Evolutionary conservation across 2,329 filamentous ascomycete genomes (phyloP).

Genomic region (Talaromyces albobiverticillius): DNA sequence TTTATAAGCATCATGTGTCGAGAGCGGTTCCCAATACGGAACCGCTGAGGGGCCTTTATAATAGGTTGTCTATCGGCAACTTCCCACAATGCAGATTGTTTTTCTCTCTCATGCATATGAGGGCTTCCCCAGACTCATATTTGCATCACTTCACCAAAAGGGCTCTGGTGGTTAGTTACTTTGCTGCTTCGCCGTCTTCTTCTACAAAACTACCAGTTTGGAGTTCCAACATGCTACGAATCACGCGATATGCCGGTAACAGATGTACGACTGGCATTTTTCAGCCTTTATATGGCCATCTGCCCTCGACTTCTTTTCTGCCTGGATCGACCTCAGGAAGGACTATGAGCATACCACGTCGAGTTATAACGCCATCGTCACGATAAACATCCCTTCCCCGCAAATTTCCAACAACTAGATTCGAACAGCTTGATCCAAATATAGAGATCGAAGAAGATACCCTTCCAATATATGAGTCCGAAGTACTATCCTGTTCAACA

Average conservation of each 20-base stretch:
- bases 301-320: not conserved
- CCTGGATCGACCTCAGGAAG: not conserved
- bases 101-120: too few species aligned
- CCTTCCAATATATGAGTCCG: not conserved
- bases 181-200: not conserved
- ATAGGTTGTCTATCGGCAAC: too few species aligned
- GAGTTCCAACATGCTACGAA: not conserved
- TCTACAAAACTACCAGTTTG: not conserved
- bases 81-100: too few species aligned
- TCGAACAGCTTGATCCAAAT: not conserved
- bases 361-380: not conserved
- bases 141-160: too few species aligned
- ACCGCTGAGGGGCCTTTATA: too few species aligned
- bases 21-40: too few species aligned
- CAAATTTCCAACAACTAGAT: not conserved
- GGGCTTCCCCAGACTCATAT: too few species aligned
- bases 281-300: not conserved
- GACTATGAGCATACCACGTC: not conserved
- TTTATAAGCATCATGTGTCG: too few species aligned
- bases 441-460: conserved; percentile 3
- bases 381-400: conserved; percentile 9
- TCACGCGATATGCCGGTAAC: not conserved
- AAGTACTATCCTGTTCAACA: conserved; percentile 26
- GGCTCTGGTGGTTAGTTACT: too few species aligned
- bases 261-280: not conserved